A percentile compares a stretch with the other conserved stretches of the same genome.
Evolutionary conservation across 345 rosid species (phyloP).

Genomic region (Salix udensis): DNA sequence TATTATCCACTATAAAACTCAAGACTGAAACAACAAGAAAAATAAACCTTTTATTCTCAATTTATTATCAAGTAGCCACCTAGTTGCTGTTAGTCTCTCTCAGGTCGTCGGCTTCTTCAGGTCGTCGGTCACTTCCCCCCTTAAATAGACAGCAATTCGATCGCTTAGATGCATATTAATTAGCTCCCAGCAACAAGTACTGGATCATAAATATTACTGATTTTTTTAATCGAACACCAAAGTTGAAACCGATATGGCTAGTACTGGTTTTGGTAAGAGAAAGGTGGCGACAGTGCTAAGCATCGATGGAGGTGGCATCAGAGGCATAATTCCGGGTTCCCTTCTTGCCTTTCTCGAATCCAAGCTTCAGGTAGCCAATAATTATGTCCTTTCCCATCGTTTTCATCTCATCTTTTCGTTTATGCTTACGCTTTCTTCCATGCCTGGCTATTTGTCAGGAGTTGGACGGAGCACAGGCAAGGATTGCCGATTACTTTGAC

Average conservation of each 20-base stretch:
- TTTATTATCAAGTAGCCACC: too few species aligned
- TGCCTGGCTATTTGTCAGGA: neutral
- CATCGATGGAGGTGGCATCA: slow-evolving; percentile 32
- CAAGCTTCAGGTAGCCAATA: slow-evolving; percentile 5
- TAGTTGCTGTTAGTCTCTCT: too few species aligned
- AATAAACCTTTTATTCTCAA: too few species aligned
- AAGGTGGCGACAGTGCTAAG: slow-evolving; percentile 20
- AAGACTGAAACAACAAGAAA: too few species aligned
- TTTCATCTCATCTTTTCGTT: neutral
- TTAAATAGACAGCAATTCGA: too few species aligned
- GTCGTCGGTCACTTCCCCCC: too few species aligned
- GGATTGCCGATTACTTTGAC: slow-evolving; percentile 17
- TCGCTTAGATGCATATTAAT: too few species aligned
- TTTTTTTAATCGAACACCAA: too few species aligned
- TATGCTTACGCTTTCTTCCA: neutral
- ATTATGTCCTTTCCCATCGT: neutral
- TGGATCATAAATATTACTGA: too few species aligned
- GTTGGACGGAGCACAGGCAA: slow-evolving; percentile 10
- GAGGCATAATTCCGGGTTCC: slow-evolving; percentile 27
- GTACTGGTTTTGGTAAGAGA: neutral
- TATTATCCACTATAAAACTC: too few species aligned
- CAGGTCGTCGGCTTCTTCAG: too few species aligned
- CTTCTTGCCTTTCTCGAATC: slow-evolving; percentile 21
- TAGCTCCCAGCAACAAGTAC: too few species aligned
- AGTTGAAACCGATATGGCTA: slow-evolving; percentile 16